Conservation (phyloP, 2,329 filamentous ascomycete genomes). For the Monosporascus sp. region DNA sequence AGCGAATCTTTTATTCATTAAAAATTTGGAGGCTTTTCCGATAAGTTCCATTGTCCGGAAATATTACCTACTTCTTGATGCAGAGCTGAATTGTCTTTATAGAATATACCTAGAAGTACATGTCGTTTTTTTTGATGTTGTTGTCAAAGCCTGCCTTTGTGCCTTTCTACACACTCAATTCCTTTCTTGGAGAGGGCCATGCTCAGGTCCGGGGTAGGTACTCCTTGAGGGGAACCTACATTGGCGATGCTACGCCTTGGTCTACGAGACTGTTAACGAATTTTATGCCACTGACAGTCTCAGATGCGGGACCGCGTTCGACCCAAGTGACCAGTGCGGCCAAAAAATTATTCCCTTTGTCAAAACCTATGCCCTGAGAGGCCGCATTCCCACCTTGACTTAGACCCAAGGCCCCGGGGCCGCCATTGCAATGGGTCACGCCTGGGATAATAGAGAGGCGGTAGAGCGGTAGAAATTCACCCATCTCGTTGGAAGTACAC, state of each 20-base stretch:
- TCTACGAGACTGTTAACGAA: constrained; percentile 21
- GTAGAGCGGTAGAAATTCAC: constrained; percentile 9
- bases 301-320: constrained; percentile 35
- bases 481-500: constrained; percentile 24
- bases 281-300: constrained; percentile 31
- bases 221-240: constrained; percentile 30
- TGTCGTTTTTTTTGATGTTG: no score
- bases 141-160: no score
- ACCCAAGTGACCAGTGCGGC: constrained; percentile 45
- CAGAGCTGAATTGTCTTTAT: no score
- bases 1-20: no score
- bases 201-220: constrained; percentile 21
- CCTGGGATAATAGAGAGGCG: no score
- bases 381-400: constrained; percentile 16
- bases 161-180: constrained; percentile 23
- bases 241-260: constrained; percentile 25
- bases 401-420: constrained; percentile 14
- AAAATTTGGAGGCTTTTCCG: no score
- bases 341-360: constrained; percentile 38
- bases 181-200: constrained; percentile 17
- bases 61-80: no score
- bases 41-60: no score
- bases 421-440: no score
- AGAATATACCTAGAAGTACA: no score
- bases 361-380: constrained; percentile 16